Base-by-base conservation (phyloP, 1,284 basidiomycete genomes). In the Vanrija humicola region DNA sequence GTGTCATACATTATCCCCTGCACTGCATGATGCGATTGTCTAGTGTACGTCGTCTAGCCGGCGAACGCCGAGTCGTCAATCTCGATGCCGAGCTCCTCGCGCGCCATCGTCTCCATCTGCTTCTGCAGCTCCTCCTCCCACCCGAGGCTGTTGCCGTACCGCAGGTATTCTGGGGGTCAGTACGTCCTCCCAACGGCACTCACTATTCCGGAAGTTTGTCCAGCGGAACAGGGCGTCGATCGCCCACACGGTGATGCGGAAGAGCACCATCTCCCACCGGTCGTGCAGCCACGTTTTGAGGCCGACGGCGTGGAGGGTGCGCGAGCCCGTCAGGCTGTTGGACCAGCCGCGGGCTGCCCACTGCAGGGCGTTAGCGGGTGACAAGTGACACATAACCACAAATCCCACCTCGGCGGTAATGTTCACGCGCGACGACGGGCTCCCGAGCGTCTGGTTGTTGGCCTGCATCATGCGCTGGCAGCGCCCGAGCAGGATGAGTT, bases 381-480 rank as follows among this genome's bases (percentile, higher is more conserved):
- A 12, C 15, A 6, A 23, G 14, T 10, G 12, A n/a, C 21, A 3
- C 16, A n/a, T n/a, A n/a, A n/a, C n/a, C n/a, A 10, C 15, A 66
- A 5, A 23, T 23, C 71, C 48, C 18, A 74, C 73, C 63, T 82
- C 81, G 1, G 86, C 89, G 0, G 86, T 89, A 52, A 91, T 87
- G 70, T 89, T 90, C 73, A 94, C 86, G 19, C 90, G 83, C 65
- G 92, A 91, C 1, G 90, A 87, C 0, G 90, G 90, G 3, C 87
- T 88, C 21, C 88, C 88, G 25, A 91, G 82, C 1, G 81, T 79
- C 84, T 81, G 77, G 48, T 79, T 79, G 54, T 78, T 77, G 14
- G 77, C 77, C 57, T 76, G 71, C 39, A 81, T 82, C 72, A 74
- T 86, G 74, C 90, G 81, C 83, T 92, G 89, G 68, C 89, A 89